Evolutionary conservation across 1,284 basidiomycete genomes (phyloP).

Genomic region (Rhizoctonia solani): DNA sequence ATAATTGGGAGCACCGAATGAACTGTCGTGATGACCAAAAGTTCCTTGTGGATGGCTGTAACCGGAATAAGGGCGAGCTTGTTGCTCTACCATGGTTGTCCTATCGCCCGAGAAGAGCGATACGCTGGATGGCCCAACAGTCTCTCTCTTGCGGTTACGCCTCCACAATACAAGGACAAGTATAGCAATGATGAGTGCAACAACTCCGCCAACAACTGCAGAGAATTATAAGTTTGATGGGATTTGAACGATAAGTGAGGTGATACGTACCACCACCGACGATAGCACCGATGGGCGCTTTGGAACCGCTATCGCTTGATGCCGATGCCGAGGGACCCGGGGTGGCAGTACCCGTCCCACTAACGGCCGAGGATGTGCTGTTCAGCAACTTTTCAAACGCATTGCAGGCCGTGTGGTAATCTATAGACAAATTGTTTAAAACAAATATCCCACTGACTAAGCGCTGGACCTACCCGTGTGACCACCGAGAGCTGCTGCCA

Average conservation of each 20-base stretch:
- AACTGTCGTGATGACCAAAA: not conserved
- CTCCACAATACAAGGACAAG: constrained; percentile 4
- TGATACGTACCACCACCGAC: constrained; percentile 23
- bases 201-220: constrained; percentile 2
- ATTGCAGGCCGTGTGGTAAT: constrained; percentile 11
- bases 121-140: constrained; percentile 3
- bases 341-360: not conserved
- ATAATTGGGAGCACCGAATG: not conserved
- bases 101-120: constrained; percentile 15
- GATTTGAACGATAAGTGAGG: not conserved
- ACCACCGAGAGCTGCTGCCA: constrained; percentile 6
- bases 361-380: not conserved
- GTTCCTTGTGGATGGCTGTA: not conserved
- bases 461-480: not conserved
- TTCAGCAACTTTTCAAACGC: constrained; percentile 2
- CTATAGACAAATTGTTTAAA: not conserved
- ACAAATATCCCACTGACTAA: not conserved
- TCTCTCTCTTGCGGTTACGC: not conserved
- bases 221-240: not conserved
- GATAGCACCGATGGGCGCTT: constrained; percentile 22
- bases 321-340: not conserved
- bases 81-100: not conserved
- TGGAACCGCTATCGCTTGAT: not conserved
- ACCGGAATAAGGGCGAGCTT: not conserved
- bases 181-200: not conserved